Conservation (phyloP, 2,329 filamentous ascomycete genomes). For the Aspergillus bombycis region DNA sequence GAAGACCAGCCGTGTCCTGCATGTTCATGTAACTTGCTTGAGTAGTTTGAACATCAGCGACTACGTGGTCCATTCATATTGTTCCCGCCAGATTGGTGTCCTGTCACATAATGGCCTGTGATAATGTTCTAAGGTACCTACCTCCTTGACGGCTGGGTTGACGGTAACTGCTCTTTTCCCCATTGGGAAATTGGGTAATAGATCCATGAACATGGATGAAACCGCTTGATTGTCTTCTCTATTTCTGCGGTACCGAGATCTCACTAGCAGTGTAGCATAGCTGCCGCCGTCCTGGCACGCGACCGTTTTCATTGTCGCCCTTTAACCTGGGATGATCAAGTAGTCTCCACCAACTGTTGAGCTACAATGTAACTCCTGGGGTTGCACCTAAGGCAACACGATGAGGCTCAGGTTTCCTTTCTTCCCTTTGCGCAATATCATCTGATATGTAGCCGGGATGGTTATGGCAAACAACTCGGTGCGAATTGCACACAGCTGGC, state of each 20-base stretch:
- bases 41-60: not conserved
- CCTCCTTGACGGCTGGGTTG: not conserved
- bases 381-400: not conserved
- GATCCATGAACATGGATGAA: not conserved
- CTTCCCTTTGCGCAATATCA: not conserved
- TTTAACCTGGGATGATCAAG: not conserved
- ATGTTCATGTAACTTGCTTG: not conserved
- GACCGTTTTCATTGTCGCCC: not conserved
- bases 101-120: not conserved
- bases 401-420: not conserved
- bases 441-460: not conserved
- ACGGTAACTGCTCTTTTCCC: not conserved
- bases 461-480: not conserved
- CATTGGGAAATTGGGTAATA: not conserved
- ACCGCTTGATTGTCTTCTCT: not conserved
- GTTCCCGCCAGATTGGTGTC: not conserved
- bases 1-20: not conserved
- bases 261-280: not conserved
- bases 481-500: not conserved
- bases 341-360: not conserved
- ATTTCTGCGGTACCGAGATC: not conserved
- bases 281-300: not conserved
- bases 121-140: not conserved
- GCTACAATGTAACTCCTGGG: not conserved
- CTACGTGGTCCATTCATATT: not conserved